Evolutionary conservation across 768 basidiomycete species (phyloP).

Genomic region (Austroboletus eburneus): DNA sequence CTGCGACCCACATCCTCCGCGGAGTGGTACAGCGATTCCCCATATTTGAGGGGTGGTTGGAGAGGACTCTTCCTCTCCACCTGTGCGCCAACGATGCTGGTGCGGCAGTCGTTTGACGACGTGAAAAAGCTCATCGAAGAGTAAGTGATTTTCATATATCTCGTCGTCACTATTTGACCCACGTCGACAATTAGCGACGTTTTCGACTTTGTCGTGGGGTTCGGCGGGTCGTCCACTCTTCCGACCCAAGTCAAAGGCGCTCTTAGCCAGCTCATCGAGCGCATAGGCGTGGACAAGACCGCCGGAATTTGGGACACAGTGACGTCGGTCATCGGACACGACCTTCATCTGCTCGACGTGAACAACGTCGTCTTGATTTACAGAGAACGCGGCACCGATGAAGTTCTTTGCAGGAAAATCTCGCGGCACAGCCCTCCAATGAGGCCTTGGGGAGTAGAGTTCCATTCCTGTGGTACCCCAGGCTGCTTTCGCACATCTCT

Average conservation of each 20-base stretch:
- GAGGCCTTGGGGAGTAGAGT: background rate
- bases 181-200: background rate
- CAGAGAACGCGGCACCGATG: background rate
- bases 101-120: background rate
- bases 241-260: background rate
- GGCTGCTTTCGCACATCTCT: background rate
- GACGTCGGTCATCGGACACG: accelerated
- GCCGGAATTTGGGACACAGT: background rate
- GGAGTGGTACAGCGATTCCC: background rate
- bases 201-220: background rate
- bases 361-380: background rate
- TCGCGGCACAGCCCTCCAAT: background rate
- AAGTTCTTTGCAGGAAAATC: background rate
- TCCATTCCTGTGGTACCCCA: background rate
- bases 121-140: too few species aligned
- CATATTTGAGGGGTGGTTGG: background rate
- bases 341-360: background rate
- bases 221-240: background rate
- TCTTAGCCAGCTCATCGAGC: background rate
- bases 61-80: background rate
- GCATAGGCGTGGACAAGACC: background rate
- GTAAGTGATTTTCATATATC: too few species aligned
- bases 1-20: background rate
- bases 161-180: background rate
- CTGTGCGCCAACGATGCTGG: background rate